Evolutionary conservation across 306 rosid genomes (phyloP).

Genomic region (Vigna trinervia): DNA sequence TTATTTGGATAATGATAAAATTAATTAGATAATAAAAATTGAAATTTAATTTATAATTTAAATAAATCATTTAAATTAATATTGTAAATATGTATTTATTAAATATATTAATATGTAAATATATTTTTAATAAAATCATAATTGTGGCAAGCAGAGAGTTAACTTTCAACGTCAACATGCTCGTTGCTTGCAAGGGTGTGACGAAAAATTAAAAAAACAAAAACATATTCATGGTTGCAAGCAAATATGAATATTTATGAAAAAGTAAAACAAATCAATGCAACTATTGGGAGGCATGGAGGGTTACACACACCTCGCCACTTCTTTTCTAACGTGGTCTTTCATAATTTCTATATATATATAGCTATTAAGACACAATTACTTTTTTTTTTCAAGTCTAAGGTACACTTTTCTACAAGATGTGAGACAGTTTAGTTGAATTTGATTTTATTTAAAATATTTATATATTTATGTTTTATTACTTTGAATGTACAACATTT

Average conservation of each 20-base stretch:
- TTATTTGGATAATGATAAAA: too few relatives aligned
- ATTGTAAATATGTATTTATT: too few relatives aligned
- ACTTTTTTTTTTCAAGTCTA: neutral
- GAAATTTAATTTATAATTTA: too few relatives aligned
- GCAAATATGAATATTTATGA: too few relatives aligned
- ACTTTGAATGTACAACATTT: too few relatives aligned
- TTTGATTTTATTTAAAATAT: neutral
- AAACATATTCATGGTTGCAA: neutral
- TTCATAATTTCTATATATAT: too few relatives aligned
- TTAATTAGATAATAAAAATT: too few relatives aligned
- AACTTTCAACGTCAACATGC: neutral
- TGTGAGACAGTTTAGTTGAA: neutral
- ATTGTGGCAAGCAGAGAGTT: neutral
- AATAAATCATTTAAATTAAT: too few relatives aligned
- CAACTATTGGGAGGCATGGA: neutral
- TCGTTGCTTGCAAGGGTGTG: too few relatives aligned
- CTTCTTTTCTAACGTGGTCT: neutral
- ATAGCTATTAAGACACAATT: neutral
- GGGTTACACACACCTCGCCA: neutral
- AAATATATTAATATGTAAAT: too few relatives aligned
- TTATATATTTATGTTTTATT: neutral
- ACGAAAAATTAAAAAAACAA: too few relatives aligned
- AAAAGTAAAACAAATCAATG: neutral
- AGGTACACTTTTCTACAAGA: neutral
- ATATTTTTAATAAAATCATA: neutral